Evolutionary conservation across 305 asterid species (phyloP).

Genomic region (Lippia alba): DNA sequence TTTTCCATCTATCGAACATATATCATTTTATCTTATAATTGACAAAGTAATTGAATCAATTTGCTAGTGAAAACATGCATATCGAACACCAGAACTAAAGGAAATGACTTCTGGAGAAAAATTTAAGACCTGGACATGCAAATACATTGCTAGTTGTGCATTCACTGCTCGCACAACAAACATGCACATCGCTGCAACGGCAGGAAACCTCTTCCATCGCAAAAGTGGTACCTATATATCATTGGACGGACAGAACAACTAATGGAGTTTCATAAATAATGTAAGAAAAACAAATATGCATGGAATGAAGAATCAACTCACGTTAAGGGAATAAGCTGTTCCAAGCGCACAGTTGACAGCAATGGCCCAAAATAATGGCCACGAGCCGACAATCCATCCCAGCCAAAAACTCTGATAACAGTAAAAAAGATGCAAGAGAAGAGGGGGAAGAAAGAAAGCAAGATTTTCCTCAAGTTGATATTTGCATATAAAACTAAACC

Average conservation of each 20-base stretch:
- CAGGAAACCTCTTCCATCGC: conserved; percentile 97
- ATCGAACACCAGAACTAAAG: not conserved
- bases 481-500: not conserved
- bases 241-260: conserved; percentile 25
- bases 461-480: not conserved
- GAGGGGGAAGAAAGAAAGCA: too few species aligned
- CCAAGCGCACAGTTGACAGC: conserved; percentile 87
- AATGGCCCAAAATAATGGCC: conserved; percentile 94
- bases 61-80: not conserved
- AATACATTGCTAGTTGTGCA: conserved; percentile 92
- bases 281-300: not conserved
- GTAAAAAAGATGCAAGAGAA: not conserved
- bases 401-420: conserved; percentile 83
- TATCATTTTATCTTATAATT: too few species aligned
- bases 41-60: not conserved
- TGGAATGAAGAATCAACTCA: conserved; percentile 55
- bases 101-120: not conserved
- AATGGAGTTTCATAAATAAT: conserved; percentile 4
- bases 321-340: conserved; percentile 91
- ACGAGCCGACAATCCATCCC: conserved; percentile 82
- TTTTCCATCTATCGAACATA: not conserved
- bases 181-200: conserved; percentile 96
- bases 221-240: conserved; percentile 79
- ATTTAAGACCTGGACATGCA: conserved; percentile 93
- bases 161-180: conserved; percentile 93